Evolutionary conservation across 1,284 basidiomycete genomes (phyloP).

Genomic region (Agroathelia rolfsii): DNA sequence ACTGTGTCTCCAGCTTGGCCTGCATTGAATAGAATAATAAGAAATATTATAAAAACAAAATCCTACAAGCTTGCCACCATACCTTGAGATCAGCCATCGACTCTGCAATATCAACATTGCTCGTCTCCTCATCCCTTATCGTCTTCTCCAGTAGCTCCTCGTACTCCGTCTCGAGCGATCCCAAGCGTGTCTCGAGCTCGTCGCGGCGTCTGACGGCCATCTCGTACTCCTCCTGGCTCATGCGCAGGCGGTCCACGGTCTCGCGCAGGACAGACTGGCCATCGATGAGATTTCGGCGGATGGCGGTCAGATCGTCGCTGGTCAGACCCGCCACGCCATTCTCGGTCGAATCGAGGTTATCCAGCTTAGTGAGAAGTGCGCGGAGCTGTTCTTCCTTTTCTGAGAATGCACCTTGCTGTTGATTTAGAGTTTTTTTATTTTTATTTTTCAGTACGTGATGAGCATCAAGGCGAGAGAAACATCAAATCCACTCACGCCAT

Average conservation of each 20-base stretch:
- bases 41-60: slow-evolving; percentile 10
- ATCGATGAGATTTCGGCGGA: slow-evolving; percentile 84
- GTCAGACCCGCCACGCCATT: slow-evolving; percentile 48
- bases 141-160: slow-evolving; percentile 92
- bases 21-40: slow-evolving; percentile 24
- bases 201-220: slow-evolving; percentile 75
- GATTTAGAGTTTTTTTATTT: slow-evolving; percentile 1
- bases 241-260: slow-evolving; percentile 81
- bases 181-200: slow-evolving; percentile 80
- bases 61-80: slow-evolving; percentile 12
- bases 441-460: slow-evolving; percentile 1
- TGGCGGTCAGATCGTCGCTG: slow-evolving; percentile 67
- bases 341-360: slow-evolving; percentile 61
- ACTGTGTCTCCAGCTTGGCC: slow-evolving; percentile 92
- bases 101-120: slow-evolving; percentile 70
- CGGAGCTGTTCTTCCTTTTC: slow-evolving; percentile 92
- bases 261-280: slow-evolving; percentile 81
- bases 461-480: slow-evolving; percentile 12
- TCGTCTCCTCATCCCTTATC: slow-evolving; percentile 74
- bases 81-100: slow-evolving; percentile 89
- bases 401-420: slow-evolving; percentile 76
- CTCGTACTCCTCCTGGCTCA: slow-evolving; percentile 89
- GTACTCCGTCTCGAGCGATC: slow-evolving; percentile 84
- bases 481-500: slow-evolving; percentile 81
- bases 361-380: slow-evolving; percentile 74